Evolutionary conservation across 1,284 basidiomycete species (phyloP).

Genomic region (Singerocomus rubriflavus): DNA sequence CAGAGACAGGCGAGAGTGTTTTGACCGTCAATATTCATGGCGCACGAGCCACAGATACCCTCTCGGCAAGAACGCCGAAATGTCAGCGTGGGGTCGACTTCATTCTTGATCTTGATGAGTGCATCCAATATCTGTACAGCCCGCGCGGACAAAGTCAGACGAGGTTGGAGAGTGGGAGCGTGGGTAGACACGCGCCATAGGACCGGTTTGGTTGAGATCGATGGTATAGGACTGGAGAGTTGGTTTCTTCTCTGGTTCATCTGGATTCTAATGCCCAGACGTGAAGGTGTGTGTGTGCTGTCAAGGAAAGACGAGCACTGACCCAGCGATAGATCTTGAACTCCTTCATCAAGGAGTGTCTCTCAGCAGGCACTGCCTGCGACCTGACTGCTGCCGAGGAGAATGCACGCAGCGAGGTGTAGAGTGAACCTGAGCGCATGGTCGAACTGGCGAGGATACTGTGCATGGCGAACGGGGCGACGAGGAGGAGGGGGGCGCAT

Average conservation of each 20-base stretch:
- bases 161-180: background rate
- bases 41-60: constrained; percentile 98
- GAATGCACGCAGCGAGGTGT: constrained; percentile 36
- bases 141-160: constrained; percentile 1
- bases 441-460: constrained; percentile 4
- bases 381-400: constrained; percentile 37
- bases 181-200: constrained; percentile 68
- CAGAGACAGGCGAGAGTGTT: constrained; percentile 98
- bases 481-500: constrained; percentile 5
- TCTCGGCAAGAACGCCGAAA: constrained; percentile 97
- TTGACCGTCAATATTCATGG: constrained; percentile 98
- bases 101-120: constrained; percentile 99
- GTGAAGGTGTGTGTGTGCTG: background rate
- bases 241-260: constrained; percentile 91
- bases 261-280: constrained; percentile 72
- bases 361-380: constrained; percentile 43
- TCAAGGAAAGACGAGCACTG: constrained; percentile 22
- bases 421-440: constrained; percentile 5
- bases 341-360: constrained; percentile 65
- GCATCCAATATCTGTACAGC: constrained; percentile 75
- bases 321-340: constrained; percentile 99
- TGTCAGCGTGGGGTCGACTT: constrained; percentile 93
- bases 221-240: constrained; percentile 89
- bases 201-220: constrained; percentile 93
- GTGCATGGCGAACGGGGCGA: constrained; percentile 13